Evolutionary conservation across 208 protist genomes (phyloP), one percentile per base, ranked within the genome.

Genomic region (Novymonas esmeraldas): DNA sequence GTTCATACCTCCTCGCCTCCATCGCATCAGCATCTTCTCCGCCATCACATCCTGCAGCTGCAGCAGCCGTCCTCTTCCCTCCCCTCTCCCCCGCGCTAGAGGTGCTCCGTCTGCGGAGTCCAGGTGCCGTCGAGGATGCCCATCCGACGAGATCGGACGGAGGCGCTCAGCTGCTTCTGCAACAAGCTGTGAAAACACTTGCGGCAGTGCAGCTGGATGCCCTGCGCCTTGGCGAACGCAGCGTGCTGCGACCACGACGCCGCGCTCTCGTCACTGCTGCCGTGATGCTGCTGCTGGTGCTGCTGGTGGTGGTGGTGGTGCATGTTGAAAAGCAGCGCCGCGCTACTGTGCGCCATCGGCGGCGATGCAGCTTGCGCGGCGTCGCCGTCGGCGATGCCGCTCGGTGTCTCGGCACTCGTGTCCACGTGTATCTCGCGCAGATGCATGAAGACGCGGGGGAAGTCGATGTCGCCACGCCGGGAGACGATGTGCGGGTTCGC

Each of bases 361-460:
- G n/a, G n/a, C n/a, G n/a, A 33, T 18, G 51, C 13, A 20, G 10
- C 31, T 4, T 24, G 34, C 4, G 22, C 54, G 14, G 11, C 38
- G 54, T 2, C 36, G 36, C 36, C 36, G 38, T 44, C 54, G 24
- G 36, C 2, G 36, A 5, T 6, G 54, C 34, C 42, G 33, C 54
- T 59, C 22, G 33, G 36, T 7, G 42, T 46, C 44, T 74, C 69
- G 20, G 18, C 42, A 31, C 51, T 61, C 0, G 77, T 71, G 24
- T 58, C 62, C 9, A 93, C 71, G 46, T 28, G 45, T 2, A 92
- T 77, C 45, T 93, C 78, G 3, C 91, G 79, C 16, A 94, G 64
- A 55, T 96, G 91, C 22, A 60, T 75, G 61, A 96, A 96, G 6
- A 96, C 87, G 20, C 91, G 88, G 31, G 91, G 91, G 58, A 96